Conservation (phyloP, 306 rosid genomes). For the Biancaea sappan region DNA sequence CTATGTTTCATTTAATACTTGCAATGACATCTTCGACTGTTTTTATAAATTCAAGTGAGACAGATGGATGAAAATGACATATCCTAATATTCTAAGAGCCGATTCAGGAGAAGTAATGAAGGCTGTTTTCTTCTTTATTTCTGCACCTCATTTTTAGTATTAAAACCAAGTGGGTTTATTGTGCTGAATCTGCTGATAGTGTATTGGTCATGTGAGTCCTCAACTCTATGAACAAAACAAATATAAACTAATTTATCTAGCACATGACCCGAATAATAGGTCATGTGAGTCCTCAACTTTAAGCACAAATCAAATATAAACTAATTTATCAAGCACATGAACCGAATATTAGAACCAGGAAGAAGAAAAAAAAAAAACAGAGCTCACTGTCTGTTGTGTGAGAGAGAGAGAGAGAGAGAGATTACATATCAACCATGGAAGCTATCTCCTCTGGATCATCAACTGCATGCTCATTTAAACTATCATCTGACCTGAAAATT, state of each 20-base stretch:
- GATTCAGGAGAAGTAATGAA: constrained; percentile 23
- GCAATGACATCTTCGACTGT: constrained; percentile 31
- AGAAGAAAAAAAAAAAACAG: constrained; percentile 7
- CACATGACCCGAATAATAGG: constrained; percentile 37
- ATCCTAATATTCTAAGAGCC: constrained; percentile 18
- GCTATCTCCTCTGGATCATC: constrained; percentile 90
- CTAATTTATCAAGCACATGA: constrained; percentile 39
- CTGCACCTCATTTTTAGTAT: constrained; percentile 8
- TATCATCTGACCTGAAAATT: constrained; percentile 53
- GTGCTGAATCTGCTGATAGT: constrained; percentile 15
- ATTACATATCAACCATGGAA: constrained; percentile 79
- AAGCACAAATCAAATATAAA: constrained; percentile 24
- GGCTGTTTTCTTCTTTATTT: constrained; percentile 2
- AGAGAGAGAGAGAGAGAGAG: constrained; percentile 17
- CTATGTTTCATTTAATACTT: constrained; percentile 22
- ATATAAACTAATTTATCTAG: constrained; percentile 30
- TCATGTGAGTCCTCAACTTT: constrained; percentile 36
- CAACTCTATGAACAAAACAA: constrained; percentile 20
- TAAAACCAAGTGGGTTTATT: constrained; percentile 30
- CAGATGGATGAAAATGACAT: constrained; percentile 4
- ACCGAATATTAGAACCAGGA: constrained; percentile 9
- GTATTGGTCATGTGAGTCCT: constrained; percentile 36
- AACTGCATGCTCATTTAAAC: constrained; percentile 70
- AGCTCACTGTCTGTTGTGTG: too few species aligned
- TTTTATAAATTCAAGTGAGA: constrained; percentile 2